phyloP scores from a whole-genome alignment of 164 flowering plant species.

The Echeveria elegans region DNA sequence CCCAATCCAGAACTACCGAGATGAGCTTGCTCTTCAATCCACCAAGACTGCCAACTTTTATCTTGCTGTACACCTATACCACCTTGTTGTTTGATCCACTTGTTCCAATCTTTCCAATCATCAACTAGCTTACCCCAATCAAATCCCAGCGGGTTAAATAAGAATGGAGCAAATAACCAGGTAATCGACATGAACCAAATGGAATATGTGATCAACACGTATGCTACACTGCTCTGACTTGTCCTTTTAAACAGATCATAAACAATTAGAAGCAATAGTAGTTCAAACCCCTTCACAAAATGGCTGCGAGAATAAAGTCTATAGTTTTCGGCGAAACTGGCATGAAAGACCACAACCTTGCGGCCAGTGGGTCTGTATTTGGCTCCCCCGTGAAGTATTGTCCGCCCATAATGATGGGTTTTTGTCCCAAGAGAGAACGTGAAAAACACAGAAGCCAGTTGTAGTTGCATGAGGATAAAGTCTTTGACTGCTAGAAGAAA shows the following conservation, averaged over 20 bases:
- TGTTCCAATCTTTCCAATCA: conserved; percentile 96
- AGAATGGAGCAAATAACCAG: conserved; percentile 92
- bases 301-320: conserved; percentile 93
- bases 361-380: conserved; percentile 92
- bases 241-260: conserved; percentile 63
- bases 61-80: conserved; percentile 82
- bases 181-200: conserved; percentile 87
- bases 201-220: conserved; percentile 63
- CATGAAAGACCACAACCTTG: conserved; percentile 82
- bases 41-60: conserved; percentile 98
- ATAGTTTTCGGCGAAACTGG: conserved; percentile 80
- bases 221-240: conserved; percentile 55
- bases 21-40: conserved; percentile 88
- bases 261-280: conserved; percentile 64
- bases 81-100: conserved; percentile 84
- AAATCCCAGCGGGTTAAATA: conserved; percentile 92
- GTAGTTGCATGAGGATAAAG: conserved; percentile 88
- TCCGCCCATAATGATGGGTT: conserved; percentile 80
- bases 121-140: conserved; percentile 73
- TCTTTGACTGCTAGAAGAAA: conserved; percentile 73
- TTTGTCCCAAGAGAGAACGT: conserved; percentile 89
- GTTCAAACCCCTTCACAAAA: conserved; percentile 88
- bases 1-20: conserved; percentile 51
- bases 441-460: conserved; percentile 89
- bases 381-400: conserved; percentile 92